phyloP scores from a whole-genome alignment of 2,329 filamentous ascomycete species.

The Aspergillus sp. region DNA sequence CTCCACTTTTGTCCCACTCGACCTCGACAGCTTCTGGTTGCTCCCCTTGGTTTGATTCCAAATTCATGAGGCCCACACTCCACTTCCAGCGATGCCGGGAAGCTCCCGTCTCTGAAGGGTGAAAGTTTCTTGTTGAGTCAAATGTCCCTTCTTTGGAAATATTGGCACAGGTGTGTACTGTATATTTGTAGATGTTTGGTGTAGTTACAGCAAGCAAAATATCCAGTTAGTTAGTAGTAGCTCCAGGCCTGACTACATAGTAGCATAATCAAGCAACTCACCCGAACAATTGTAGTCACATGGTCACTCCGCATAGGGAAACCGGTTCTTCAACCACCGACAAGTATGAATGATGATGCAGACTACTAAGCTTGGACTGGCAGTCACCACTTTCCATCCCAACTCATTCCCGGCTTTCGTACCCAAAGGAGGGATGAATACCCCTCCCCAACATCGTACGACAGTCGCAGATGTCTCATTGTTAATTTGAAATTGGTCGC shows the following conservation, averaged over 20 bases:
- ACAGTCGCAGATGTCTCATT: constrained; percentile 3
- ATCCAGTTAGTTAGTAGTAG: too few relatives aligned
- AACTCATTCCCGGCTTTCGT: constrained; percentile 3
- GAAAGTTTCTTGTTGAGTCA: background rate
- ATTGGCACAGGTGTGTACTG: background rate
- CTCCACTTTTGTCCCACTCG: constrained; percentile 20
- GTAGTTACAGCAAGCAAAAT: background rate
- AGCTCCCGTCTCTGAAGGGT: constrained; percentile 5
- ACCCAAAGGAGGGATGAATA: background rate
- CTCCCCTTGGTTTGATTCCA: constrained; percentile 6
- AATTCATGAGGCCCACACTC: constrained; percentile 6
- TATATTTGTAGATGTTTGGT: background rate
- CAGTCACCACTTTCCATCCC: background rate
- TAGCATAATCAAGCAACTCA: background rate
- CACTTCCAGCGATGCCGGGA: constrained; percentile 5
- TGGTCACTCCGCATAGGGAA: background rate
- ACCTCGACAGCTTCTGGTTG: constrained; percentile 4
- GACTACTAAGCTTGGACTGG: background rate
- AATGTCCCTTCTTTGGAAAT: background rate
- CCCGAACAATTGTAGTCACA: background rate
- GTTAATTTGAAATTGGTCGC: background rate
- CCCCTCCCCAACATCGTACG: background rate
- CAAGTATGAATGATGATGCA: background rate
- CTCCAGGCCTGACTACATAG: too few relatives aligned
- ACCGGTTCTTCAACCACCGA: background rate